Evolutionary conservation across 2,329 filamentous ascomycete genomes (phyloP), one percentile per base, ranked within the genome.

Genomic region (Penicillium palitans): DNA sequence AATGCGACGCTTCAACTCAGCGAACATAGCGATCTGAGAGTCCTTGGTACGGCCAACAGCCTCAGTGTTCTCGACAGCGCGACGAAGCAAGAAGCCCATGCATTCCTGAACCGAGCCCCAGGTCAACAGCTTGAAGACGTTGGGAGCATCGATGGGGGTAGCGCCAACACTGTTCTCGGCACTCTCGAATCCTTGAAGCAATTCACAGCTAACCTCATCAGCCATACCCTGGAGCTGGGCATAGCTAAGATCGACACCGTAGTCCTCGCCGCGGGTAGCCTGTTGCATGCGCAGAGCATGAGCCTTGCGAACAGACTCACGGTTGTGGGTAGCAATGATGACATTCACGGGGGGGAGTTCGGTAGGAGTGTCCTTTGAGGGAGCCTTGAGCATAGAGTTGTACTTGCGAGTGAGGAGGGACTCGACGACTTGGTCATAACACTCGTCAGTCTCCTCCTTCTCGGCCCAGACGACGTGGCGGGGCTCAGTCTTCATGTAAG

Each of bases 211-310:
- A 52, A 98, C 87, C 72, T 97, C 93, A 67, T 98, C 93, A 1
- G 93, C 93, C 93, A 98, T 98, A 41, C 93, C 93, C 79, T 93
- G 90, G 1, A 97, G 84, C 77, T 97, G 93, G 3, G 90, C 90
- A 73, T 91, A 92, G 37, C 78, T 76, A 2, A 85, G 75, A 15
- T 81, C 77, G 47, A 78, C 73, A 40, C 74, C 70, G 48, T 72
- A 70, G 47, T 65, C 51, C 63, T 78, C 72, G 39, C 81, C 81
- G 4, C 72, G 64, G n/a, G 73, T 72, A 21, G 81, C 79, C 51
- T 86, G 80, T 15, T 75, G 64, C 52, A 71, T 67, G 33, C 76
- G 76, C 33, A 80, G 66, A 27, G 72, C 70, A 60, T 82, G 81
- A 17, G 84, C 84, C 60, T 79, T 79, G 44, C 74, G 70, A 45